Percentiles rank a stretch among this genome's conserved stretches.
Conservation (phyloP, 306 rosid species). For the Prunus dulcis region DNA sequence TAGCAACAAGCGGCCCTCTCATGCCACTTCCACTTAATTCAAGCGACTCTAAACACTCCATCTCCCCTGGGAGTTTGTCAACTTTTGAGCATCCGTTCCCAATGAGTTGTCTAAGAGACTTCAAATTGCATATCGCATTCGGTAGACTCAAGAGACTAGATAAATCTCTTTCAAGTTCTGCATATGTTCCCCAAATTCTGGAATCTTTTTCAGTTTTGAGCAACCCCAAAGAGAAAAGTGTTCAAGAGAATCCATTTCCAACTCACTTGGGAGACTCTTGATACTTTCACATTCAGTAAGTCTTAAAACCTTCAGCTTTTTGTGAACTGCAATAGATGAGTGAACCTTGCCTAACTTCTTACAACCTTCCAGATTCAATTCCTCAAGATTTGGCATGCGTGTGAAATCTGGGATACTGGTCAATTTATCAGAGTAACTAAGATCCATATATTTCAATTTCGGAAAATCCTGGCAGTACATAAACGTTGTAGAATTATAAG, state of each 20-base stretch:
- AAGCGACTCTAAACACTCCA: neutral
- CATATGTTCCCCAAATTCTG: neutral
- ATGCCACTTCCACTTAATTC: neutral
- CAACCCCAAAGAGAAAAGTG: neutral
- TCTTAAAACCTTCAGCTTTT: neutral
- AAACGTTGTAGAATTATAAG: too few species aligned
- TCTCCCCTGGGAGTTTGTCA: neutral
- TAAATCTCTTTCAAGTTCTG: too few species aligned
- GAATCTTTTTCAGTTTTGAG: slow-evolving; percentile 11
- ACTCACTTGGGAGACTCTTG: slow-evolving; percentile 1
- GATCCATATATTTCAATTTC: neutral
- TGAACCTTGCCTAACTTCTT: slow-evolving; percentile 6
- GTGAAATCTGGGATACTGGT: slow-evolving; percentile 14
- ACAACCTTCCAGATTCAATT: neutral
- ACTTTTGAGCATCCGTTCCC: neutral
- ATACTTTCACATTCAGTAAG: neutral
- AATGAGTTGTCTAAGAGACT: slow-evolving; percentile 2
- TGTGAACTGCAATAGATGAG: slow-evolving; percentile 3
- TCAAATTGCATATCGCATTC: neutral
- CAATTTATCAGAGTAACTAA: neutral
- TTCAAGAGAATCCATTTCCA: slow-evolving; percentile 12
- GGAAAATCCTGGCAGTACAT: neutral
- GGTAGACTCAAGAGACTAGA: neutral
- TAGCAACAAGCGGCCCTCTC: neutral
- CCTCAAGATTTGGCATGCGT: neutral